Percentiles rank a stretch among this genome's conserved stretches.
Conservation (phyloP, 2,329 filamentous ascomycete species). For the Microdochium paspali region DNA sequence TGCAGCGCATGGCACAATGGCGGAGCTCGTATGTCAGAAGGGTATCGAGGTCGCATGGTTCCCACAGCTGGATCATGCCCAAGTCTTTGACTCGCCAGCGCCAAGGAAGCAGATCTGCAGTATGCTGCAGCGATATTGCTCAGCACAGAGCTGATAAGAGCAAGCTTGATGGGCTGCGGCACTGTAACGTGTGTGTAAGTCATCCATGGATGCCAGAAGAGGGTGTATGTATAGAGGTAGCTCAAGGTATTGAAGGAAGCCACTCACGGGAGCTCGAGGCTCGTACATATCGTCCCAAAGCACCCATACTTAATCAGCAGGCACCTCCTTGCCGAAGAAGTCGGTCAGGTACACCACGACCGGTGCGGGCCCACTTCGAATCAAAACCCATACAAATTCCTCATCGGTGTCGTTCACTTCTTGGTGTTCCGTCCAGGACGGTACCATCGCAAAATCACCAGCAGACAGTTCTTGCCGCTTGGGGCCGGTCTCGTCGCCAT, state of each 20-base stretch:
- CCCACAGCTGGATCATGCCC: slow-evolving; percentile 52
- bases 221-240: neutral
- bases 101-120: slow-evolving; percentile 9
- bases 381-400: slow-evolving; percentile 55
- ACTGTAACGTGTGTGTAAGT: too few species aligned
- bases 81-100: slow-evolving; percentile 39
- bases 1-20: slow-evolving; percentile 3
- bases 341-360: slow-evolving; percentile 52
- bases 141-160: slow-evolving; percentile 6
- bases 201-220: neutral
- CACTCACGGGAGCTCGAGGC: neutral
- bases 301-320: slow-evolving; percentile 11
- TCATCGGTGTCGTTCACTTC: slow-evolving; percentile 54
- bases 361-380: slow-evolving; percentile 50
- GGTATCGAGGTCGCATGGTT: slow-evolving; percentile 53
- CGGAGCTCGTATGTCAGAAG: slow-evolving; percentile 17
- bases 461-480: slow-evolving; percentile 46
- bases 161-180: neutral
- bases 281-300: neutral
- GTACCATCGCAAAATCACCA: slow-evolving; percentile 63
- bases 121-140: slow-evolving; percentile 15
- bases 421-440: slow-evolving; percentile 62
- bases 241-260: neutral
- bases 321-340: slow-evolving; percentile 45
- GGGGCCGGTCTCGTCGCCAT: slow-evolving; percentile 38